Evolutionary conservation across 495 filamentous ascomycete species (phyloP).

Genomic region (Aspergillus diversus): DNA sequence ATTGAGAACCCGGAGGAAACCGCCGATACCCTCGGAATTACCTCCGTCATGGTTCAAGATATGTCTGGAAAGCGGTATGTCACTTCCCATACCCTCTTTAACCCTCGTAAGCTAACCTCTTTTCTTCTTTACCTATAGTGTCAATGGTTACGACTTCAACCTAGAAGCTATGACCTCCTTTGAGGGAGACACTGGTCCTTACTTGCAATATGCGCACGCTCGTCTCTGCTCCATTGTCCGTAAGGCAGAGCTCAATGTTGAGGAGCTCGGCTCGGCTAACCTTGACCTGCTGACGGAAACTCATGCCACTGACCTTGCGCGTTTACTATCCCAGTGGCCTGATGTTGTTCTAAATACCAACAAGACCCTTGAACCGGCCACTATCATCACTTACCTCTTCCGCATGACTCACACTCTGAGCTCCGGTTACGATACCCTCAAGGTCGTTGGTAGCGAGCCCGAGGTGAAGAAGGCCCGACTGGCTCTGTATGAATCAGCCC

Average conservation of each 20-base stretch:
- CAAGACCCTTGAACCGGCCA: conserved; percentile 67
- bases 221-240: conserved; percentile 66
- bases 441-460: conserved; percentile 73
- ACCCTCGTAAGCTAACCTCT: not conserved
- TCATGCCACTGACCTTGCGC: conserved; percentile 61
- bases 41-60: conserved; percentile 73
- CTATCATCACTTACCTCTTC: conserved; percentile 81
- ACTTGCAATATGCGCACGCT: conserved; percentile 71
- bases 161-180: conserved; percentile 70
- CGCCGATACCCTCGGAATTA: conserved; percentile 63
- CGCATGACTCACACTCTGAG: conserved; percentile 85
- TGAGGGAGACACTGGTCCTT: conserved; percentile 72
- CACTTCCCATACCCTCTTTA: not conserved
- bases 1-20: conserved; percentile 61
- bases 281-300: conserved; percentile 59
- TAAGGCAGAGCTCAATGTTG: conserved; percentile 48
- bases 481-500: conserved; percentile 79
- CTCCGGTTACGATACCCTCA: conserved; percentile 80
- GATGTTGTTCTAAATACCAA: conserved; percentile 64
- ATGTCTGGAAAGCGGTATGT: conserved; percentile 69
- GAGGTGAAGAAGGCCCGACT: conserved; percentile 76
- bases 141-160: conserved; percentile 71
- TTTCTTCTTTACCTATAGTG: conserved; percentile 39
- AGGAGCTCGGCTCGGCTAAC: conserved; percentile 55
- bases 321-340: conserved; percentile 63